These are phyloP conservation scores for Alternaria ethzedia DNA, from an alignment of 2,329 filamentous ascomycete genomes.

Conservation along the genomic window DNA sequence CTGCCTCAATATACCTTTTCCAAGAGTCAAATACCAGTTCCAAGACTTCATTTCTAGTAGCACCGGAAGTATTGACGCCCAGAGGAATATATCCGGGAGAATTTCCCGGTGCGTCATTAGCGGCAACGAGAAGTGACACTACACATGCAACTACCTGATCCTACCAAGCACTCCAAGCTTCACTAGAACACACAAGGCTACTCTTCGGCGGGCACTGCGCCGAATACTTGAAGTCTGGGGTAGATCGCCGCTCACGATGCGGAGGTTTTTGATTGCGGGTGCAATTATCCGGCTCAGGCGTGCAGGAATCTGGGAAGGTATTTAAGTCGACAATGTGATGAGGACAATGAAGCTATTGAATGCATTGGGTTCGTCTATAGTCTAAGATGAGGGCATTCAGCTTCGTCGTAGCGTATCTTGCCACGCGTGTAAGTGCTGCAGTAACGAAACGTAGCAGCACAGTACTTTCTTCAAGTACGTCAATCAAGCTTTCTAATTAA, in stretches of 20 bases:
- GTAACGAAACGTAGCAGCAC: neutral
- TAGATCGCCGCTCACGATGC: conserved; percentile 1
- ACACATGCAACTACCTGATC: neutral
- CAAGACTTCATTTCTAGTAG: neutral
- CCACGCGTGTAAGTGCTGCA: neutral
- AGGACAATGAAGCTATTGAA: neutral
- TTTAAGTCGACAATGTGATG: neutral
- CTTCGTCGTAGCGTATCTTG: neutral
- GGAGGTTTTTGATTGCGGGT: neutral
- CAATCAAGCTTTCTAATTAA: neutral
- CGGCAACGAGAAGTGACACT: neutral
- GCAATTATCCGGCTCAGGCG: neutral
- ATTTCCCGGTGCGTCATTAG: neutral
- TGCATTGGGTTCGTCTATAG: neutral
- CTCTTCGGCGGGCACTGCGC: neutral
- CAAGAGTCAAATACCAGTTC: neutral
- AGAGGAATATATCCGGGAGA: neutral
- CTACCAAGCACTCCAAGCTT: neutral
- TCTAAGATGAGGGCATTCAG: neutral
- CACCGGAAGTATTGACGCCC: neutral
- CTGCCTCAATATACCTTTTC: neutral
- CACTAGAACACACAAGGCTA: conserved; percentile 1
- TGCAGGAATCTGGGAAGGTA: neutral
- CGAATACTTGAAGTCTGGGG: neutral
- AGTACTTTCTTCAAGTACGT: neutral